phyloP scores from a whole-genome alignment of 2,329 filamentous ascomycete genomes.

The Cladosporium phlei region DNA sequence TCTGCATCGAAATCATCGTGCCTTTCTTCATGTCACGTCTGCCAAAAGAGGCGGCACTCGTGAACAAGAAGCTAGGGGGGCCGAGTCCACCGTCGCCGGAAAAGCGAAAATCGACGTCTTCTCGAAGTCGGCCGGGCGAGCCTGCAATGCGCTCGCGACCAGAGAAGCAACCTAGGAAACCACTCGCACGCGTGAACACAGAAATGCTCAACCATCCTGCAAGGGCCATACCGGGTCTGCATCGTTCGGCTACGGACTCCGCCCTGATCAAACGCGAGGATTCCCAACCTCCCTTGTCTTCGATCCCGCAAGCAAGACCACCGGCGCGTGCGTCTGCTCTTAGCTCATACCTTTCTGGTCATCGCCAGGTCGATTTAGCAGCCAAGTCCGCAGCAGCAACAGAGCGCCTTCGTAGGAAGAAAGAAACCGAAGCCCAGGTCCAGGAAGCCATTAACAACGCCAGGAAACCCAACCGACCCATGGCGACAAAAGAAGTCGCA shows the following conservation, averaged over 20 bases:
- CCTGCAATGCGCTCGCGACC: slow-evolving; percentile 33
- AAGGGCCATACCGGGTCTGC: slow-evolving; percentile 55
- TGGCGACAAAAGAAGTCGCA: slow-evolving; percentile 62
- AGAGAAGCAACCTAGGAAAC: slow-evolving; percentile 42
- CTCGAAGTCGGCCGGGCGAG: slow-evolving; percentile 37
- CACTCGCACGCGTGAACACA: slow-evolving; percentile 59
- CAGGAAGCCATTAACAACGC: slow-evolving; percentile 68
- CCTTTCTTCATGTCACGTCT: slow-evolving; percentile 76
- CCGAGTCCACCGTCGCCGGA: slow-evolving; percentile 58
- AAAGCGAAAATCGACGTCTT: slow-evolving; percentile 44
- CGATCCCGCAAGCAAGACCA: slow-evolving; percentile 38
- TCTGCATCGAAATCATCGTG: slow-evolving; percentile 74
- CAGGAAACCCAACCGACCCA: slow-evolving; percentile 69
- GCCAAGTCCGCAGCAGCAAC: slow-evolving; percentile 52
- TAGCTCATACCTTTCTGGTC: slow-evolving; percentile 21
- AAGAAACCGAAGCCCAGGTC: slow-evolving; percentile 63
- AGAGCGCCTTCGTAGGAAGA: slow-evolving; percentile 60
- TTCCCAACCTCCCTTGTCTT: slow-evolving; percentile 38
- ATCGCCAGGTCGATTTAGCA: slow-evolving; percentile 52
- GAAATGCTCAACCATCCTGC: slow-evolving; percentile 49
- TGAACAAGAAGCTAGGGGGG: slow-evolving; percentile 73
- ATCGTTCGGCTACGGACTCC: slow-evolving; percentile 61
- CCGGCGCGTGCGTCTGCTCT: not conserved
- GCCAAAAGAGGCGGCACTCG: slow-evolving; percentile 63
- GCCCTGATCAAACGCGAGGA: slow-evolving; percentile 63